A percentile compares a stretch with the other conserved stretches of the same genome.
Conservation (phyloP, 805 yeast species). For the Candida golubevii region DNA sequence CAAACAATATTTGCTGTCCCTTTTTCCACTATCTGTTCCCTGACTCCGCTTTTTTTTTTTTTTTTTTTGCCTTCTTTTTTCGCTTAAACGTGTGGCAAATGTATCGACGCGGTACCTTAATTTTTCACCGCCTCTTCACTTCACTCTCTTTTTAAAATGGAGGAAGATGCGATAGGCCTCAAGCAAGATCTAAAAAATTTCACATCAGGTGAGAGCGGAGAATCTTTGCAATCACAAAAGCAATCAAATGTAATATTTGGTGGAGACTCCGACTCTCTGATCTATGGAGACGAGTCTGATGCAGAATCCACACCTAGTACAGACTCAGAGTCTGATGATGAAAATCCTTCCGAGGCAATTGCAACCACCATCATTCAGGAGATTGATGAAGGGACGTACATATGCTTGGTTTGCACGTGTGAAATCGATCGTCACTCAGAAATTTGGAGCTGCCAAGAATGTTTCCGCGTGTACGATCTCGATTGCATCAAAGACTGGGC, state of each 20-base stretch:
- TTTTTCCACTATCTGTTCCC: no score
- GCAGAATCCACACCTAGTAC: conserved; percentile 1
- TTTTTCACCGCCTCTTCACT: background rate
- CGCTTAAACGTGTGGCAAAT: no score
- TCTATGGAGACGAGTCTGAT: background rate
- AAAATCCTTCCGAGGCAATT: conserved; percentile 23
- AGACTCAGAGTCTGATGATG: conserved; percentile 13
- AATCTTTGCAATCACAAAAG: no score
- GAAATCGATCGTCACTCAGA: conserved; percentile 63
- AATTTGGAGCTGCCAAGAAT: conserved; percentile 75
- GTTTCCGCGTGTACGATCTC: conserved; percentile 81
- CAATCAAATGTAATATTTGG: no score
- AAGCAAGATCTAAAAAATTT: no score
- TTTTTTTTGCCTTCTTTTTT: no score
- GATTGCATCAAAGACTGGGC: conserved; percentile 90
- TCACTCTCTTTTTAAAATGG: conserved; percentile 2
- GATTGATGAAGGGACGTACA: conserved; percentile 63
- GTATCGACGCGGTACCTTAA: conserved; percentile 1
- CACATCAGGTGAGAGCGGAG: no score
- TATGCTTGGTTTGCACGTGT: conserved; percentile 84
- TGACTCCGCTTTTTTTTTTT: no score
- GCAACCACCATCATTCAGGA: conserved; percentile 50
- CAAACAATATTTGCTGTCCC: no score
- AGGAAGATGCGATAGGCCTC: background rate
- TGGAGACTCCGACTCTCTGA: background rate